Conservation (phyloP, 163 green algal genomes). For the Volvox carteri region DNA sequence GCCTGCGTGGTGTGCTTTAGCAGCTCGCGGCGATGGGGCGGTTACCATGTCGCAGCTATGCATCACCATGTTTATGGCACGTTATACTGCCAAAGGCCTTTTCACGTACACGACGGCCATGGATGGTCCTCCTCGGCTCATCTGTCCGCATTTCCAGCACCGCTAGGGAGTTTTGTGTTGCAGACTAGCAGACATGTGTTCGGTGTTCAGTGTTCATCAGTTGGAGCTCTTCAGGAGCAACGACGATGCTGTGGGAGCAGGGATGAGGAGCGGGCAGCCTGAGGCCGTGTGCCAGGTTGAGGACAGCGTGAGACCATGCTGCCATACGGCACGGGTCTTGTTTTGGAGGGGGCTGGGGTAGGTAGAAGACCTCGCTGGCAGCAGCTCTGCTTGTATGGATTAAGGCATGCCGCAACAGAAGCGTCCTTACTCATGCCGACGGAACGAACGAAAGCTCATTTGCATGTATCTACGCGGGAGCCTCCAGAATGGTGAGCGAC, state of each 20-base stretch:
- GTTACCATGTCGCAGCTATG: constrained; percentile 5
- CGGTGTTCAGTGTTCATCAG: constrained; percentile 18
- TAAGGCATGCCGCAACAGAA: constrained; percentile 12
- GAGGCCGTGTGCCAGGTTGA: too few relatives aligned
- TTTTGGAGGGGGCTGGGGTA: neutral
- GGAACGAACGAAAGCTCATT: neutral
- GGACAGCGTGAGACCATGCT: too few relatives aligned
- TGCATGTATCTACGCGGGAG: constrained; percentile 11
- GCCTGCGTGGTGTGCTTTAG: neutral
- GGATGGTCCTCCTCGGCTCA: neutral
- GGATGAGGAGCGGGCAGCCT: too few relatives aligned
- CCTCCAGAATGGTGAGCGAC: neutral
- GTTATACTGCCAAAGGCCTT: neutral
- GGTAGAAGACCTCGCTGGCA: constrained; percentile 1
- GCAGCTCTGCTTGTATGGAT: neutral
- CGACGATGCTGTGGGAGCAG: neutral
- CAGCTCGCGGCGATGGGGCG: neutral
- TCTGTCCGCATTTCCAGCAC: neutral
- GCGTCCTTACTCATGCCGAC: neutral
- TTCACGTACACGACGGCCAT: neutral
- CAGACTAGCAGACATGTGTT: constrained; percentile 8
- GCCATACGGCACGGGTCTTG: too few relatives aligned
- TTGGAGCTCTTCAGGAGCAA: neutral
- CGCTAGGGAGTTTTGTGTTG: constrained; percentile 5
- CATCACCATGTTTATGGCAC: constrained; percentile 5